Conservation (phyloP, 495 filamentous ascomycete genomes). For the Penicillium turbatum region DNA sequence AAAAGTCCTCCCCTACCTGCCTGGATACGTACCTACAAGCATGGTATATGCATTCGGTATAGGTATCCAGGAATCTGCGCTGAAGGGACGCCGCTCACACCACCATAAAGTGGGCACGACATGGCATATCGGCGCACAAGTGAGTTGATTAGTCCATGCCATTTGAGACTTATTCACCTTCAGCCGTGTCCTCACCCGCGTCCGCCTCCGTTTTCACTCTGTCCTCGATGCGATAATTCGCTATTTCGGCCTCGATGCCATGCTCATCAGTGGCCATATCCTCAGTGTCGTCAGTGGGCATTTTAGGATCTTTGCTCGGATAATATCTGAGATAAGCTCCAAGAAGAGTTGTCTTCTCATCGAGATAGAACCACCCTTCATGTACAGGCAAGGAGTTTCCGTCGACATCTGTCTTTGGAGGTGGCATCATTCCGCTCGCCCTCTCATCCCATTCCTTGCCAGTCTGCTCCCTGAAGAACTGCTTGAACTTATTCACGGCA, state of each 20-base stretch:
- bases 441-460: slow-evolving; percentile 54
- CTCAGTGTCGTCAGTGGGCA: neutral
- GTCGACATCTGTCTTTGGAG: slow-evolving; percentile 17
- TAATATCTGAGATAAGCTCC: slow-evolving; percentile 17
- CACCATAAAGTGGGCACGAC: too few relatives aligned
- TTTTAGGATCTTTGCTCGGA: neutral
- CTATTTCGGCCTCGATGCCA: neutral
- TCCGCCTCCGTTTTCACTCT: neutral
- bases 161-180: too few relatives aligned
- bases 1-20: too few relatives aligned
- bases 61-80: too few relatives aligned
- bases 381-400: slow-evolving; percentile 26
- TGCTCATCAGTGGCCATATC: neutral
- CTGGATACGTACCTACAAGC: too few relatives aligned
- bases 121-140: neutral
- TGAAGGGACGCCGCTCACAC: too few relatives aligned
- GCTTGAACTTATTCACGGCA: slow-evolving; percentile 47
- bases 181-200: neutral
- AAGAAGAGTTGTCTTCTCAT: slow-evolving; percentile 19
- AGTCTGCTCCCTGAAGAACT: slow-evolving; percentile 53
- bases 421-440: slow-evolving; percentile 10
- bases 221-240: neutral
- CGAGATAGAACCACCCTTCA: slow-evolving; percentile 34
- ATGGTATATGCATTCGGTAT: neutral
- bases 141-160: too few relatives aligned